Base-by-base conservation (phyloP, 805 yeast species). In the Isabelozyma gotoi region DNA sequence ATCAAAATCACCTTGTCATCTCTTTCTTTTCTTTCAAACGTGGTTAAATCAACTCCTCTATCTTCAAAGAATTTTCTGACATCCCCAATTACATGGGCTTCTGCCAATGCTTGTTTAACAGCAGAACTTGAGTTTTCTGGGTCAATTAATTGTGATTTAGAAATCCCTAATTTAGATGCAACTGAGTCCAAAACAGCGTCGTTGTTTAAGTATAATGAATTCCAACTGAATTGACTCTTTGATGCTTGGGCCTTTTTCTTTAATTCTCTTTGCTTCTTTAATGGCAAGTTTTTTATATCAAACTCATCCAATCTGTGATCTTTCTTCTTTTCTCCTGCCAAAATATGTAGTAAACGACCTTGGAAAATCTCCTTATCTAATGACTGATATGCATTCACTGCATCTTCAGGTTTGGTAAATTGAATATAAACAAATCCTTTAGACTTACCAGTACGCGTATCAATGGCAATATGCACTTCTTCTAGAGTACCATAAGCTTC, bases 61-160 rank as follows among this genome's bases (percentile, higher is more conserved):
- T 72, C 65, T 62, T 89, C 96, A 63, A 94, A 94, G 65, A 82
- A 94, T 53, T 81, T 80, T 57, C 96, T 80, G 10, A 94, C 96
- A 63, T 85, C 94, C 36, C 91, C 94, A 56, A 94, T 84, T 14
- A 91, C 96, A 58, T 90, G 94, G 2, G 97, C 95, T 68, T 94
- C 99, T 0, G 99, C 98, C 49, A 94, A 76, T 0, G 99, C 98
- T 65, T 91, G 98, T 60, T 91, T 88, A 11, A 94, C 98, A 1
- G 96, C 97, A 41, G 96, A 85, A 46, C 76, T 82, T 6, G 96
- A 77, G 50, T 83, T 88, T 53, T 88, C 86, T 1, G 97, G 92
- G 62, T 94, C 95, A 47, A 94, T 78, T 57, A 94, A 75, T 44
- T 89, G 88, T 6, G 94, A 75, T 63, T 92, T 94, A 19, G 82